phyloP scores from a whole-genome alignment of 345 rosid genomes.

The Aquilaria sinensis region DNA sequence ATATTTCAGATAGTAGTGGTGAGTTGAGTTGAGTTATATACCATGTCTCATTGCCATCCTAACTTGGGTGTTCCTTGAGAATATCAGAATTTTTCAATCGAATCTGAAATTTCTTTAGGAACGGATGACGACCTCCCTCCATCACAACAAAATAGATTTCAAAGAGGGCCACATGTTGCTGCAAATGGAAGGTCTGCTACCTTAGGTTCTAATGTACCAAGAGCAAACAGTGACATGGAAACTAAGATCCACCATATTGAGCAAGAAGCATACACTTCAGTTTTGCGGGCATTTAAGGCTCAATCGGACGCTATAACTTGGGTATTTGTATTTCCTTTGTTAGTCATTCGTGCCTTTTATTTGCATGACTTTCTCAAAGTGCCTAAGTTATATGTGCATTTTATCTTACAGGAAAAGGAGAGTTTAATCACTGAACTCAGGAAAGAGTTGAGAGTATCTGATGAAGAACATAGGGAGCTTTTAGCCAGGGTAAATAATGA shows the following conservation, averaged over 20 bases:
- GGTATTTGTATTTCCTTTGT: conserved; percentile 39
- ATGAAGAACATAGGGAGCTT: conserved; percentile 89
- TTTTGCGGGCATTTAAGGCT: conserved; percentile 95
- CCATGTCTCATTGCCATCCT: not conserved
- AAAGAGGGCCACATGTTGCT: conserved; percentile 56
- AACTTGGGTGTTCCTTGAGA: not conserved
- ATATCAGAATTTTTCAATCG: not conserved
- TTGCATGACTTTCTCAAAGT: not conserved
- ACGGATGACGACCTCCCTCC: conserved; percentile 99
- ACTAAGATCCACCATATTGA: conserved; percentile 85
- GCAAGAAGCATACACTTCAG: conserved; percentile 86
- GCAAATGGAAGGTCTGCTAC: conserved; percentile 79
- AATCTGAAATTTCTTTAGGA: conserved; percentile 43
- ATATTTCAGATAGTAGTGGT: conserved; percentile 70
- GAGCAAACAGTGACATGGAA: conserved; percentile 82
- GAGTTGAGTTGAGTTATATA: conserved; percentile 17
- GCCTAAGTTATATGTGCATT: not conserved
- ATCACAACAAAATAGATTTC: conserved; percentile 83
- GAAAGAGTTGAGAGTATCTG: conserved; percentile 93
- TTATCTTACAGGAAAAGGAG: conserved; percentile 73
- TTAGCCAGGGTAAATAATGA: conserved; percentile 84
- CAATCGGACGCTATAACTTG: conserved; percentile 97
- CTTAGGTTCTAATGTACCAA: conserved; percentile 51
- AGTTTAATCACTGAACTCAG: conserved; percentile 93
- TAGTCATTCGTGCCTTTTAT: not conserved